These are phyloP conservation scores for Calonectria henricotiae DNA, from an alignment of 2,329 filamentous ascomycete species.

Conservation along the genomic window DNA sequence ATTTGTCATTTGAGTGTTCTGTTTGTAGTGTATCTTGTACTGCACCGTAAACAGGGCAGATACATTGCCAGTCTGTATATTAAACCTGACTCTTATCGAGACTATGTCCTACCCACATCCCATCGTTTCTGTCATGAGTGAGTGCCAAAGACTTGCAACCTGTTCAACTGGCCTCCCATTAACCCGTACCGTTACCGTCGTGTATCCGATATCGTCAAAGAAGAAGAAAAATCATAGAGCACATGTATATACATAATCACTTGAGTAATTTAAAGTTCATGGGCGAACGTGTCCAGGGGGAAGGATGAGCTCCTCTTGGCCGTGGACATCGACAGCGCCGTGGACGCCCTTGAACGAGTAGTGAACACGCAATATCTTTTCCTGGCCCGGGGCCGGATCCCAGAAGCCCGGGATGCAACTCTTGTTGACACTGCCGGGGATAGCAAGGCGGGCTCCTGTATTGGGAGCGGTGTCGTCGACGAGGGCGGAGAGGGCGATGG, in stretches of 20 bases:
- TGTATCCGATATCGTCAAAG: slow-evolving; percentile 23
- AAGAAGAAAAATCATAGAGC: slow-evolving; percentile 10
- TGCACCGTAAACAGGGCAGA: neutral
- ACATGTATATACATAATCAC: slow-evolving; percentile 15
- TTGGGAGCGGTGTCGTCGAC: slow-evolving; percentile 55
- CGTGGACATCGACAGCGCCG: slow-evolving; percentile 45
- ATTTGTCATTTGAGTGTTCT: neutral
- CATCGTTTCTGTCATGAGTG: neutral
- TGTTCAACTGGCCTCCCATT: neutral
- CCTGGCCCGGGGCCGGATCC: slow-evolving; percentile 64
- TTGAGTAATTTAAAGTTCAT: slow-evolving; percentile 31
- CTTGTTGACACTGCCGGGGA: slow-evolving; percentile 63
- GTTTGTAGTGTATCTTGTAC: neutral
- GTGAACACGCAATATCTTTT: slow-evolving; percentile 65
- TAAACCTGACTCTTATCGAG: neutral
- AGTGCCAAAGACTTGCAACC: neutral
- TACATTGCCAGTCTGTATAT: neutral
- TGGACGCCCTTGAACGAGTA: slow-evolving; percentile 62
- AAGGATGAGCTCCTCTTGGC: slow-evolving; percentile 48
- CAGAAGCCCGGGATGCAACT: slow-evolving; percentile 67
- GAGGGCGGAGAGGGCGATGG: slow-evolving; percentile 65
- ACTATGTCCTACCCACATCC: neutral
- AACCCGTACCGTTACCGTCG: neutral
- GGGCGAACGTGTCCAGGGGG: slow-evolving; percentile 40
- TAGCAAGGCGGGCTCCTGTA: slow-evolving; percentile 54